Base-by-base conservation (phyloP, 1,284 basidiomycete species). In the Mycosarcoma mackinlayi region DNA sequence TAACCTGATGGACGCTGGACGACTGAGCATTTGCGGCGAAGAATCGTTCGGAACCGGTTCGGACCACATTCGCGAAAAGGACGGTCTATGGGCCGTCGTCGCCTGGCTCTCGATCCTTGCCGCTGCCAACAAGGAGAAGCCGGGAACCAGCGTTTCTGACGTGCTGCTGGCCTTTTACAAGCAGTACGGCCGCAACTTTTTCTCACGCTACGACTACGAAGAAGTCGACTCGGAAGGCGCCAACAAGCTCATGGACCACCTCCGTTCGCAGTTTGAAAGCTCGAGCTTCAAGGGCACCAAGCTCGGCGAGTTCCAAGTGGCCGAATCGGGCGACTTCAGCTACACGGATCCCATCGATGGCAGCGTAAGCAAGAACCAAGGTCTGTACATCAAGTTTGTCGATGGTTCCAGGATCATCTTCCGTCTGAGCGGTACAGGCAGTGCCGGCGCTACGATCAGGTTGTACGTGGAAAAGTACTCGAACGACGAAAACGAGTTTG, bases 1-100 rank as follows among this genome's bases (percentile, higher is more conserved):
- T 52, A 98, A 98, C 86, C 87, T 98, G 72, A 98, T 98, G 95
- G 95, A 98, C 83, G 95, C 96, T 40, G 94, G 94, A 0, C 88
- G 92, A 40, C 88, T 98, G 37, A 97, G 94, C 48, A 98, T 98
- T 83, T 98, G 95, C 80, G 95, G 95, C 74, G 95, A 98, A 84
- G 95, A 98, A 85, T 94, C 92, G 10, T 98, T 98, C 84, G 95
- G 95, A 63, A 98, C 95, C n/a, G 95, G 95, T 18, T 98, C 95
- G 16, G 95, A 98, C 85, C 95, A 98, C 85, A 96, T 98, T 77
- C 92, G 95, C 71, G 95, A 98, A 86, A 98, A 98, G 88, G 95
- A 98, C 81, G 95, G 95, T 76, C 86, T 98, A 39, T 98, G 95
- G 95, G 95, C 96, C 60, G 87, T 98, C 64, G 87, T 98, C 46